phyloP scores from a whole-genome alignment of 148 eudicot genomes.

The Suaeda aralocaspica region DNA sequence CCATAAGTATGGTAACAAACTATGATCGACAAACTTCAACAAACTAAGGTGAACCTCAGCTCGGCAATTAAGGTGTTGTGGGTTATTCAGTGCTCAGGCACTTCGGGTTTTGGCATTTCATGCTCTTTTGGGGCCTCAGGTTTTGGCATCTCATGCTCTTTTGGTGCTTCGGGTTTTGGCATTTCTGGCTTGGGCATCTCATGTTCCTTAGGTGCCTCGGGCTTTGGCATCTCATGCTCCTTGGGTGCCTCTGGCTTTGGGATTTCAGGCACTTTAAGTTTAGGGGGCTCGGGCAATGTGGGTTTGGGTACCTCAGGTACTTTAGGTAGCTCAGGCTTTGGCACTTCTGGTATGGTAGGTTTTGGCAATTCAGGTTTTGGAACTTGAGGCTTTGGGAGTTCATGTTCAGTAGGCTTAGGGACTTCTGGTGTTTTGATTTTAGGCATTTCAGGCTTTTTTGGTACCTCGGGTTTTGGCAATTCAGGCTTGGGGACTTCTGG shows the following conservation, averaged over 20 bases:
- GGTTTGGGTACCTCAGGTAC: conserved; percentile 18
- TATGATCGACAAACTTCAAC: too few relatives aligned
- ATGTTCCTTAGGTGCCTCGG: not conserved
- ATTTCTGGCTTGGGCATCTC: conserved; percentile 12
- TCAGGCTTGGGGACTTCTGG: not conserved
- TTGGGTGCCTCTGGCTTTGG: conserved; percentile 11
- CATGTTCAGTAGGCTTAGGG: conserved; percentile 8
- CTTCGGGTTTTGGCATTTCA: conserved; percentile 17
- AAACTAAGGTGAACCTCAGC: conserved; percentile 7
- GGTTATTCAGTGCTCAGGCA: conserved; percentile 14
- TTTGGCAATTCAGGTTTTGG: conserved; percentile 11
- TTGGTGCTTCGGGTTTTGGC: conserved; percentile 5
- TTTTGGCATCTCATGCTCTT: conserved; percentile 1
- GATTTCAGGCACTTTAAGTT: not conserved
- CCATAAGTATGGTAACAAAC: not conserved
- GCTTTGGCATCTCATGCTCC: conserved; percentile 15
- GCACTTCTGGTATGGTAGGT: conserved; percentile 2
- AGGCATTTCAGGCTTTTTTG: not conserved
- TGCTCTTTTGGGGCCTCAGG: not conserved
- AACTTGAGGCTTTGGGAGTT: conserved; percentile 11
- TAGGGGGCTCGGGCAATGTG: conserved; percentile 1
- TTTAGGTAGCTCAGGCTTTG: not conserved
- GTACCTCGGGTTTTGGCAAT: not conserved
- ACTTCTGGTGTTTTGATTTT: not conserved
- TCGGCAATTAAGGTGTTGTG: not conserved